Conservation (phyloP, 495 filamentous ascomycete genomes). For the Rostrohypoxylon terebratum region DNA sequence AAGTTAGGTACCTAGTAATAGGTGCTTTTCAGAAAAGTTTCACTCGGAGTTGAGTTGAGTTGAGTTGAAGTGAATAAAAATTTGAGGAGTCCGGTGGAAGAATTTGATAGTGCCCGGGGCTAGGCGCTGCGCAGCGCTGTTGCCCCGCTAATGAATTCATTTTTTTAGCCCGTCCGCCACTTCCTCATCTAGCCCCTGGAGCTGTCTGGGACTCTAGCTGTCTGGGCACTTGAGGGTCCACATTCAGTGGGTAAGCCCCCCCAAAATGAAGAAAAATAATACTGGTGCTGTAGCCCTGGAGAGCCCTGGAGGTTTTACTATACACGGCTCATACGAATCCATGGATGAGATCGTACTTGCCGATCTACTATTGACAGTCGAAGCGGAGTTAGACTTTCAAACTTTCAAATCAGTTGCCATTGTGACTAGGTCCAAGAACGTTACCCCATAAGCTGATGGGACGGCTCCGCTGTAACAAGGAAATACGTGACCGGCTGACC, state of each 20-base stretch:
- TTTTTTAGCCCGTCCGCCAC: neutral
- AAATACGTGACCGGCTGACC: constrained; percentile 14
- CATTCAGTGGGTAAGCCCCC: constrained; percentile 7
- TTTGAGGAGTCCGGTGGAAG: neutral
- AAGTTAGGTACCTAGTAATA: neutral
- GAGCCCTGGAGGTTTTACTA: constrained; percentile 14
- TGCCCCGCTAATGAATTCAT: constrained; percentile 1
- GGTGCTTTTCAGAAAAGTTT: neutral
- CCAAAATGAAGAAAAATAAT: neutral
- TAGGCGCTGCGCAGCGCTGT: neutral
- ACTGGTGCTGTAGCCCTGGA: no score
- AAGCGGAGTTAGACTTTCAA: neutral
- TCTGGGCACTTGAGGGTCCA: neutral
- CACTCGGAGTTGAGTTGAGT: neutral
- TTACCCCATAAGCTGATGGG: neutral
- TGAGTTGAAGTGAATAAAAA: neutral
- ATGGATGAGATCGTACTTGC: constrained; percentile 21
- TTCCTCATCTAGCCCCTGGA: no score
- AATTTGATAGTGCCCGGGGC: neutral
- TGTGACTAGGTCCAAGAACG: neutral
- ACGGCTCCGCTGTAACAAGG: constrained; percentile 4
- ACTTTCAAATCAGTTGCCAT: neutral
- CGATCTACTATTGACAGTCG: constrained; percentile 14
- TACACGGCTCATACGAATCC: constrained; percentile 23
- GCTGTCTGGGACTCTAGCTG: no score